phyloP scores from a whole-genome alignment of 305 asterid genomes.

The Fraxinus paxiana region DNA sequence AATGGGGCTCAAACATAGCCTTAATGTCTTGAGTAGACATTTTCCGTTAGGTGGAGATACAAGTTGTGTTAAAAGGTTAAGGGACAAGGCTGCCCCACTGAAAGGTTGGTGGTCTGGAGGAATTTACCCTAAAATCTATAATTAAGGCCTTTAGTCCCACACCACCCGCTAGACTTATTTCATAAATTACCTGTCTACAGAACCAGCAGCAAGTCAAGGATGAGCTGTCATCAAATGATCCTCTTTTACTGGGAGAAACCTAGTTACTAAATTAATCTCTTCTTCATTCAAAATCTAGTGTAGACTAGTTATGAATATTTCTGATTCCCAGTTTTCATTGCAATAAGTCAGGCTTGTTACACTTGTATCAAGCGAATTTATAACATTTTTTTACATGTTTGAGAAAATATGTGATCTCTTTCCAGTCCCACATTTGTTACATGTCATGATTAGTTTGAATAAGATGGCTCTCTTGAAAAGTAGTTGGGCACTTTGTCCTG shows the following conservation, averaged over 20 bases:
- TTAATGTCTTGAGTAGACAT: too few relatives aligned
- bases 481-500: neutral
- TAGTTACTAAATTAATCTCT: neutral
- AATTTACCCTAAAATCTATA: neutral
- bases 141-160: neutral
- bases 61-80: neutral
- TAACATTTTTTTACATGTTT: neutral
- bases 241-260: neutral
- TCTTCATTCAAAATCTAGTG: neutral
- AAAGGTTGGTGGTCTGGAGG: neutral
- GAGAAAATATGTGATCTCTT: neutral
- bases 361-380: neutral
- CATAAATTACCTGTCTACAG: neutral
- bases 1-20: neutral
- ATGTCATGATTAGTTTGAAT: neutral
- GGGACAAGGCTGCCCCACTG: neutral
- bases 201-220: neutral
- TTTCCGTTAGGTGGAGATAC: neutral
- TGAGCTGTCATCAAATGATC: neutral
- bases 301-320: neutral
- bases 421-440: neutral
- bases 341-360: neutral
- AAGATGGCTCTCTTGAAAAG: neutral
- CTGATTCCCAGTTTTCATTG: neutral
- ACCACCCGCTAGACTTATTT: neutral